Conservation (phyloP, 108 stramenopile species). For the Cyclostephanos tholiformis region DNA sequence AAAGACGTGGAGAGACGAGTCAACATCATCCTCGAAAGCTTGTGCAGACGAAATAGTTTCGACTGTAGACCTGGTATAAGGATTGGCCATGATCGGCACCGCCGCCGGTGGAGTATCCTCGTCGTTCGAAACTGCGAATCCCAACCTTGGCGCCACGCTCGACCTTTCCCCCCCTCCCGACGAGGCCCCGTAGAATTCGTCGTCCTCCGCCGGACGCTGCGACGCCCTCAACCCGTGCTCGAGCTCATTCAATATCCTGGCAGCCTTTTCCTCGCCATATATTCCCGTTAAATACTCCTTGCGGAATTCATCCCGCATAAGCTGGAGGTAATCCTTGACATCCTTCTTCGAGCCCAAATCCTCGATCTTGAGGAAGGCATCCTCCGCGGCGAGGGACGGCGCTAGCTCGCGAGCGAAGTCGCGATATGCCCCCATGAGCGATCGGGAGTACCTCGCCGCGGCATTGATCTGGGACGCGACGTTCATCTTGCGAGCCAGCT, state of each 20-base stretch:
- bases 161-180: background rate
- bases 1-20: background rate
- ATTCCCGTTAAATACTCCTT: conserved; percentile 62
- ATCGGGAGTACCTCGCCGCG: conserved; percentile 50
- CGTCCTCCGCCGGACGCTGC: background rate
- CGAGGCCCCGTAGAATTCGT: background rate
- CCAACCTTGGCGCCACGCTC: conserved; percentile 24
- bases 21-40: conserved; percentile 10
- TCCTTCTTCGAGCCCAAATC: conserved; percentile 54
- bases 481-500: conserved; percentile 35
- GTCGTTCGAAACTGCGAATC: conserved; percentile 37
- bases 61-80: conserved; percentile 23
- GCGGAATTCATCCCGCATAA: conserved; percentile 67
- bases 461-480: conserved; percentile 25
- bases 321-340: conserved; percentile 58
- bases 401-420: conserved; percentile 56
- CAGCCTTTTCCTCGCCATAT: conserved; percentile 61
- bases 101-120: conserved; percentile 48
- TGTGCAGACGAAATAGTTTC: background rate
- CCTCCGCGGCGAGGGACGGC: conserved; percentile 61
- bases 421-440: conserved; percentile 57
- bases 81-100: conserved; percentile 24
- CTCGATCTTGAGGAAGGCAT: conserved; percentile 61
- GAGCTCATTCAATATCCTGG: conserved; percentile 62
- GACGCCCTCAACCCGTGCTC: conserved; percentile 50